Base-by-base conservation (phyloP, 768 basidiomycete species). In the Heimioporus sp. region DNA sequence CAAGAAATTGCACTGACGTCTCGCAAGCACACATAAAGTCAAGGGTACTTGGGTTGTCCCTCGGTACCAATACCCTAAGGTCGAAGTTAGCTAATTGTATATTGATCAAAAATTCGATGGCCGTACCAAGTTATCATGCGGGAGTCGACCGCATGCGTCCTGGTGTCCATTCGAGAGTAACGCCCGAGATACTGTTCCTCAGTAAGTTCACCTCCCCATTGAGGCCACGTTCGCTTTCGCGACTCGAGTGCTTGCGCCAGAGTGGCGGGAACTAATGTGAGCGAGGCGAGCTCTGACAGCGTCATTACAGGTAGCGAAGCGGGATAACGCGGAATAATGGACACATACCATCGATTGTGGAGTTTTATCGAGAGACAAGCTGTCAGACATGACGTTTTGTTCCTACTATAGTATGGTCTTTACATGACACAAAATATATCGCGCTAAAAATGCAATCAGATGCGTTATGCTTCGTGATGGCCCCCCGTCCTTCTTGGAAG, bases 21-120 rank as follows among this genome's bases (percentile, higher is more conserved):
- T 82, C 79, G 59, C 83, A 85, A 17, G 83, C 76, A 58, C 77
- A 83, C 59, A 79, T 63, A 59, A 84, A 85, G 46, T 81, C 74
- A 5, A 83, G 54, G 2, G 80, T 76, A 5, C 67, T 64, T 0
- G 82, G 78, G 49, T 80, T 64, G 43, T 72, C 69, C 43, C 82
- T 71, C 2, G 78, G 79, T 31, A 78, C 81, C 13, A 87, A 68
- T 9, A 86, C 78, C 85, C 84, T 85, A 42, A 36, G 21, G 42
- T 49, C 32, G 30, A 16, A 46, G 24, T 28, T 28, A 31, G n/a
- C 16, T 37, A 15, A 19, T 5, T 36, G 20, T 9, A 40, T 45
- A 40, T 45, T 51, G 30, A 28, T 20, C n/a, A 43, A 28, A 45
- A 32, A 11, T 15, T 21, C 12, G 30, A 19, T 24, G 19, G 43